A percentile compares a stretch with the other conserved stretches of the same genome.
These are phyloP conservation scores for Fusarium mexicanum DNA, from an alignment of 2,329 filamentous ascomycete species.

Conservation along the genomic window DNA sequence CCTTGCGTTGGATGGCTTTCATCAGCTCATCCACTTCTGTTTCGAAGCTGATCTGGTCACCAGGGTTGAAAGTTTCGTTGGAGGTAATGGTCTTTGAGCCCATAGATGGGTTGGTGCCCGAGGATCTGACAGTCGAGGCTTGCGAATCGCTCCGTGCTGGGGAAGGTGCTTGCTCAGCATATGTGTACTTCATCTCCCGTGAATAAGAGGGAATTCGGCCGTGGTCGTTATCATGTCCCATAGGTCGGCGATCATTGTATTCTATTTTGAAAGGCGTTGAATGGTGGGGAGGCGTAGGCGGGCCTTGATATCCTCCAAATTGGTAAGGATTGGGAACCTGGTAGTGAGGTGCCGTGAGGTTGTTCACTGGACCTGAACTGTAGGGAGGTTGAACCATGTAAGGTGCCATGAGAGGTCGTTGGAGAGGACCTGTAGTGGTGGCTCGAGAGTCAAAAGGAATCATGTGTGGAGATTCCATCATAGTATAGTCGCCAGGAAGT, in stretches of 20 bases:
- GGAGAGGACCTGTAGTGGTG: slow-evolving; percentile 50
- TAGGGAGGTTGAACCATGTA: slow-evolving; percentile 60
- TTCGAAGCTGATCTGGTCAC: slow-evolving; percentile 70
- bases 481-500: slow-evolving; percentile 57
- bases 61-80: slow-evolving; percentile 58
- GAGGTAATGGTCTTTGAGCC: slow-evolving; percentile 54
- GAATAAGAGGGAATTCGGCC: slow-evolving; percentile 39
- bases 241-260: slow-evolving; percentile 45
- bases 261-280: slow-evolving; percentile 48
- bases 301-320: slow-evolving; percentile 56
- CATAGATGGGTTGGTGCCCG: slow-evolving; percentile 42
- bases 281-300: slow-evolving; percentile 47
- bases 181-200: slow-evolving; percentile 43
- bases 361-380: slow-evolving; percentile 54
- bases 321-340: slow-evolving; percentile 54
- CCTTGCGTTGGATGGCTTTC: slow-evolving; percentile 83
- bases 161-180: slow-evolving; percentile 48
- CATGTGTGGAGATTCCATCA: slow-evolving; percentile 59
- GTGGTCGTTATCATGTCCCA: slow-evolving; percentile 38
- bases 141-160: slow-evolving; percentile 49
- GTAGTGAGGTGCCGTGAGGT: slow-evolving; percentile 55
- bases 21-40: slow-evolving; percentile 89
- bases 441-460: slow-evolving; percentile 61
- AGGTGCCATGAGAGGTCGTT: slow-evolving; percentile 55
- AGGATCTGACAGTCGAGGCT: slow-evolving; percentile 40